phyloP scores from a whole-genome alignment of 345 rosid genomes.

The Citrus reticulata region DNA sequence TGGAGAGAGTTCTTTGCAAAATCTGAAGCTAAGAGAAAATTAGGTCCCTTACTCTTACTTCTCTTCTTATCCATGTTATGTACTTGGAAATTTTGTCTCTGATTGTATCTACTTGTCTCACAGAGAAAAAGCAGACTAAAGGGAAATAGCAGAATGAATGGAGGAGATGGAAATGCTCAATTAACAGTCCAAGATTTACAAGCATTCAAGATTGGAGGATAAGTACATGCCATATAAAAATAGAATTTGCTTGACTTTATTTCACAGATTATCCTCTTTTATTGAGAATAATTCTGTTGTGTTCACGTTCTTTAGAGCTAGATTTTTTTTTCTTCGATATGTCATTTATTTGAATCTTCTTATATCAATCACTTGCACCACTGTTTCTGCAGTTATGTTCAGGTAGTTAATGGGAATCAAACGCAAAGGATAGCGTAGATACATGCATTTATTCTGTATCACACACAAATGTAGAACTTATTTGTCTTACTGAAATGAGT shows the following conservation, averaged over 20 bases:
- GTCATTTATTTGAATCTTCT: neutral
- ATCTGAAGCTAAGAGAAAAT: constrained; percentile 57
- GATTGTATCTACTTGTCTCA: neutral
- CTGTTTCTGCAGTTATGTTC: neutral
- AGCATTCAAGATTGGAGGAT: neutral
- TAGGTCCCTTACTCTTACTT: constrained; percentile 18
- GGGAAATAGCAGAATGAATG: constrained; percentile 10
- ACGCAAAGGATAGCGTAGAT: neutral
- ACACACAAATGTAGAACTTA: neutral
- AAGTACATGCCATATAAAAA: neutral
- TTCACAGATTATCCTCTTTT: neutral
- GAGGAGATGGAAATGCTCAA: neutral
- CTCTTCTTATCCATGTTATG: neutral
- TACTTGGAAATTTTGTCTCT: neutral
- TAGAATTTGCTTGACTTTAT: neutral
- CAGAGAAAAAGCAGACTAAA: constrained; percentile 41
- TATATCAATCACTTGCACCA: neutral
- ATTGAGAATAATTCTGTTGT: neutral
- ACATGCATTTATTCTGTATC: neutral
- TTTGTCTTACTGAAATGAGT: neutral
- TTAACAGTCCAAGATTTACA: neutral
- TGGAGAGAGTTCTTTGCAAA: constrained; percentile 59
- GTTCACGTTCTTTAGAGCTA: too few species aligned
- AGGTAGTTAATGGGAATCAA: neutral
- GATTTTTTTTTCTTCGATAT: too few species aligned